Evolutionary conservation across 768 basidiomycete genomes (phyloP), one percentile per base, ranked within the genome.

Genomic region (Candolleomyces eurysporus): DNA sequence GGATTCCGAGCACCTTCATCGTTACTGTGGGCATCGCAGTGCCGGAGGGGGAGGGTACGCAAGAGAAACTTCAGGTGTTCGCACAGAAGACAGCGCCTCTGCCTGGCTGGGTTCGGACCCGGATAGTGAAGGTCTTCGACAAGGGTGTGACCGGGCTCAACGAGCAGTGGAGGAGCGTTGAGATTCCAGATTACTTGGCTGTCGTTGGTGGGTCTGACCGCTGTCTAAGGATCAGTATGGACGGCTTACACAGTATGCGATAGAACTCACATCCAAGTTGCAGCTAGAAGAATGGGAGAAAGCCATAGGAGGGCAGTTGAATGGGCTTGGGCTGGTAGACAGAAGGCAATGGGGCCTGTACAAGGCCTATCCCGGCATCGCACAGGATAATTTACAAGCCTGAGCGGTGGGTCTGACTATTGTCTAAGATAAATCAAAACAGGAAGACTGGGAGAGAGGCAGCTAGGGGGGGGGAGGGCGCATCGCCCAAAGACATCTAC

Each of bases 361-460:
- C 67, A 76, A 77, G 17, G 78, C 81, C 4, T 84, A 81, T 68
- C 79, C 81, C 26, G 74, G 76, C 48, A 64, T 83, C 45, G 76
- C 79, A 14, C 80, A 82, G 64, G 74, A 73, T 22, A 76, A 78
- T 60, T 17, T 71, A n/a, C 10, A 8, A 22, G 22, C 17, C 26
- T 19, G 21, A 36, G 26, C 45, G 36, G 36, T 7, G 36, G 36
- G 26, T 26, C n/a, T n/a, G n/a, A n/a, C n/a, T n/a, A n/a, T n/a
- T n/a, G n/a, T n/a, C n/a, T n/a, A n/a, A n/a, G n/a, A n/a, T n/a
- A n/a, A n/a, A n/a, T n/a, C n/a, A n/a, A n/a, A n/a, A n/a, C n/a
- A n/a, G n/a, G n/a, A n/a, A n/a, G n/a, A n/a, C n/a, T n/a, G n/a
- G n/a, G n/a, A n/a, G n/a, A n/a, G n/a, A n/a, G n/a, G n/a, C n/a